These are phyloP conservation scores for Carallia brachiata DNA, from an alignment of 345 rosid genomes.

Conservation along the genomic window DNA sequence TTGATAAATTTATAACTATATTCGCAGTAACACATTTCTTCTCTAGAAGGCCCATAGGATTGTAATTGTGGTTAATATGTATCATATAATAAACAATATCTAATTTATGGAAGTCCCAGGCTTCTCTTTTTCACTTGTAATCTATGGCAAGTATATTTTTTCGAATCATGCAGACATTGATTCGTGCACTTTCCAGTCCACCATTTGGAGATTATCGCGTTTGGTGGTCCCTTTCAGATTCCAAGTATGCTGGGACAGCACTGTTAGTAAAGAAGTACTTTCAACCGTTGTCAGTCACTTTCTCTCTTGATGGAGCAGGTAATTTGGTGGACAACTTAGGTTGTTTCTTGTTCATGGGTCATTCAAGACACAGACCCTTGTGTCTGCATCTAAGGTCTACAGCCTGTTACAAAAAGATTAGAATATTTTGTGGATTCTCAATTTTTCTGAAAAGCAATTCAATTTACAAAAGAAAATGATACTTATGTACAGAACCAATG, in stretches of 20 bases:
- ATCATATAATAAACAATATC: constrained; percentile 8
- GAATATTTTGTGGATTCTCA: no score
- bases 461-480: no score
- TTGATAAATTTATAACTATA: not conserved
- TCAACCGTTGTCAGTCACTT: constrained; percentile 59
- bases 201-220: constrained; percentile 68
- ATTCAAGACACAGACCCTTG: not conserved
- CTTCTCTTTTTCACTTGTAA: not conserved
- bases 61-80: not conserved
- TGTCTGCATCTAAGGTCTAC: not conserved
- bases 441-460: no score
- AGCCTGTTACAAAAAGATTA: no score
- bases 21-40: not conserved
- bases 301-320: constrained; percentile 77
- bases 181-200: constrained; percentile 72
- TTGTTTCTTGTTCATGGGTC: not conserved
- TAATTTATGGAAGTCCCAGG: not conserved
- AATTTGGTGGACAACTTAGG: constrained; percentile 6
- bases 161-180: constrained; percentile 52
- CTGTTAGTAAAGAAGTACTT: constrained; percentile 78
- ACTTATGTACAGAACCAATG: no score
- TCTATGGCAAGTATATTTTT: not conserved
- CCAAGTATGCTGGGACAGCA: constrained; percentile 97
- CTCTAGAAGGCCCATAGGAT: not conserved
- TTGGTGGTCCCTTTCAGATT: constrained; percentile 99